phyloP scores from a whole-genome alignment of 805 yeast genomes.

The Candida easanensis region DNA sequence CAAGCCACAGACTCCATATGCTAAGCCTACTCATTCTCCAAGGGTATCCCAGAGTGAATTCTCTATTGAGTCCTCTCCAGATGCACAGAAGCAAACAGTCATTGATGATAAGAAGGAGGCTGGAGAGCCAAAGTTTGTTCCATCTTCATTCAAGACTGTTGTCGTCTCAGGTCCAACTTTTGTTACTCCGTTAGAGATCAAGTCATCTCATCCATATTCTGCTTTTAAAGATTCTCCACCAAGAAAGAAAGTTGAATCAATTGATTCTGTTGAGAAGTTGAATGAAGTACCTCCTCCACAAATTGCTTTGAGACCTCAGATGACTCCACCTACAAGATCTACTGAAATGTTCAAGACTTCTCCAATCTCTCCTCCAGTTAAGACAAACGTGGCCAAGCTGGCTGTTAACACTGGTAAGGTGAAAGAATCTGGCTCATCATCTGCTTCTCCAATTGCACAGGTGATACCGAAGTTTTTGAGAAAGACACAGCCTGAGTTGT shows the following conservation, averaged over 20 bases:
- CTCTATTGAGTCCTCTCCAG: background rate
- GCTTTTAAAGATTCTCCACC: conserved; percentile 16
- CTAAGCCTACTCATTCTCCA: background rate
- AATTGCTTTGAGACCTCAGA: background rate
- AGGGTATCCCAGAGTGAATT: background rate
- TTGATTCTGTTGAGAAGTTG: background rate
- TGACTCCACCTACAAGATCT: conserved; percentile 17
- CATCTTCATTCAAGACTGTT: conserved; percentile 1
- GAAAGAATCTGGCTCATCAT: conserved; percentile 11
- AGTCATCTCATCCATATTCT: conserved; percentile 18
- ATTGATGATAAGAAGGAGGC: background rate
- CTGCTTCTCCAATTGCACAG: conserved; percentile 25
- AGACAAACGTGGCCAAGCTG: conserved; percentile 12
- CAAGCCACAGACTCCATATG: conserved; percentile 3
- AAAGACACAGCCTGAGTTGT: conserved; percentile 10
- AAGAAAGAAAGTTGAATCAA: background rate
- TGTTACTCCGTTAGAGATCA: background rate
- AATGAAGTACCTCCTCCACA: background rate
- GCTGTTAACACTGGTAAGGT: conserved; percentile 5
- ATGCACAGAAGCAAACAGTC: background rate
- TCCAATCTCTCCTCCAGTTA: conserved; percentile 8
- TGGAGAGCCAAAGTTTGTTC: too few species aligned
- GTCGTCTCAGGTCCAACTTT: conserved; percentile 1
- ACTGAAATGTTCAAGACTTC: conserved; percentile 14
- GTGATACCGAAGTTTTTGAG: conserved; percentile 24